Percentiles rank a stretch among this genome's conserved stretches.
Conservation (phyloP, 495 filamentous ascomycete genomes). For the Xylaria curta region DNA sequence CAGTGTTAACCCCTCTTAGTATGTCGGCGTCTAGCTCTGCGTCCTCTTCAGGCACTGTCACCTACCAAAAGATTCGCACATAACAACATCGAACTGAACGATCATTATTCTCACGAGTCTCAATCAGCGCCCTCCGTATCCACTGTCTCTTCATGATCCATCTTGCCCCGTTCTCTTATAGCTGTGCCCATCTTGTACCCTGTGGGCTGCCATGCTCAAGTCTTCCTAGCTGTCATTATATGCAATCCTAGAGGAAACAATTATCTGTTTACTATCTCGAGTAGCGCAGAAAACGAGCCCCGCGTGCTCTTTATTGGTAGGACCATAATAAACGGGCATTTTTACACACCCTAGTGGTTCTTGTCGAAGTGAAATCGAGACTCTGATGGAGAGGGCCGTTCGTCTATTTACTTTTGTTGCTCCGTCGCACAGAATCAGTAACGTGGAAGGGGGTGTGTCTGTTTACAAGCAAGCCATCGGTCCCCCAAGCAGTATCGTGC, state of each 20-base stretch:
- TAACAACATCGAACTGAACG: neutral
- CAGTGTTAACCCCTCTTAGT: neutral
- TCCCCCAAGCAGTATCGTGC: neutral
- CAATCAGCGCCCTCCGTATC: neutral
- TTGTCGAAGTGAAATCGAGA: neutral
- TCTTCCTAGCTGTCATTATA: neutral
- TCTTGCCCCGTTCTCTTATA: neutral
- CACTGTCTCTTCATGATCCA: neutral
- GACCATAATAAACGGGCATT: neutral
- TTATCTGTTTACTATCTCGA: neutral
- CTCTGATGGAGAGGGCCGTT: neutral
- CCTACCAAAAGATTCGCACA: neutral
- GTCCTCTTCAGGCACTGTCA: neutral
- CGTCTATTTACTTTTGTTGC: neutral
- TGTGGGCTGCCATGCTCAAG: neutral
- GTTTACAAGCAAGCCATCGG: neutral
- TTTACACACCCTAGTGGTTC: neutral
- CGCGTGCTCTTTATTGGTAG: neutral
- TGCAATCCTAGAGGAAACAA: neutral
- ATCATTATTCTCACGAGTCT: neutral
- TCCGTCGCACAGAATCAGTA: neutral
- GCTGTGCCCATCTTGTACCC: neutral
- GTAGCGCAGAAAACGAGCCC: neutral
- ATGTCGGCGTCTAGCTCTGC: neutral
- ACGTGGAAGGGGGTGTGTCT: neutral